Base-by-base conservation (phyloP, 768 basidiomycete species). In the Tremella mesenterica region DNA sequence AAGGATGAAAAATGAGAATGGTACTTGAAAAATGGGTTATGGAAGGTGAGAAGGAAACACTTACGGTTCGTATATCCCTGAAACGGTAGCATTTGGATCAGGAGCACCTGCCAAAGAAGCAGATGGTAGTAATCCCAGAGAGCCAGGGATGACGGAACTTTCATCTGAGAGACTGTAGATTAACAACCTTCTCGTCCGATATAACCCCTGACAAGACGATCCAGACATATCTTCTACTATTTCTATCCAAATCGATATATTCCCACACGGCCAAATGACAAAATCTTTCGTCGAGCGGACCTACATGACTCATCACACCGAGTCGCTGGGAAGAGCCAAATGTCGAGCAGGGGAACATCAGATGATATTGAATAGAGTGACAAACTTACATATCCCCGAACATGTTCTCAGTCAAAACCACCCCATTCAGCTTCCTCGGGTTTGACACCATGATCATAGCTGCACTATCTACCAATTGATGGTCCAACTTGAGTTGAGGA, bases 71-170 rank as follows among this genome's bases (percentile, higher is more conserved):
- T 99, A 99, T 38, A 99, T 77, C 36, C 95, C 95, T 16, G 81
- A 75, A 1, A 86, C 82, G 69, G 85, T 86, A 73, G 85, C 85
- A 56, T 80, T 77, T 25, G 81, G 75, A 81, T 84, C 58, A 1
- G 83, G 91, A 21, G 88, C 87, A 41, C 89, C 91, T 1, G 92
- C 88, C 8, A 99, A 82, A 13, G 92, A 96, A 27, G 95, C 95
- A 12, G 95, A 97, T 13, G 95, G 93, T 13, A 97, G 79, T 20
- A 99, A 80, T 47, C 95, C 95, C 9, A 99, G 83, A 26, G 95
- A 97, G 16, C 95, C 95, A 16, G 93, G 93, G 64, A 99, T 96
- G 61, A 97, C 89, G 61, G 92, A 96, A 12, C 84, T 81, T 73
- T 99, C 90, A 73, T 97, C 95, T 7, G 93, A 97, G 33, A 99